phyloP scores from a whole-genome alignment of 208 protist species.

The Acanthamoeba rhysodes region DNA sequence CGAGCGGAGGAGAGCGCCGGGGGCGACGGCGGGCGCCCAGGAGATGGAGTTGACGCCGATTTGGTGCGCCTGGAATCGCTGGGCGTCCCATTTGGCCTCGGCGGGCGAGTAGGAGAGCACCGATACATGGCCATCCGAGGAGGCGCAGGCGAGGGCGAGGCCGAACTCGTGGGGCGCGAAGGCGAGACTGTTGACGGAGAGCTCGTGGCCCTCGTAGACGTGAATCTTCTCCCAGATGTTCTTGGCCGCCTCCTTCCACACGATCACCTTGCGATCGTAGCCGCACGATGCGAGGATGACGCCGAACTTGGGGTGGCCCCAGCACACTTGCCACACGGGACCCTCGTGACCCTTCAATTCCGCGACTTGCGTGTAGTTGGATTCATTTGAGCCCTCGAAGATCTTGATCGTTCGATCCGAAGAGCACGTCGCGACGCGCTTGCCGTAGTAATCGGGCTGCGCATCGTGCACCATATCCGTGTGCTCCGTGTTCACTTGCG shows the following conservation, averaged over 20 bases:
- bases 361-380: conserved; percentile 40
- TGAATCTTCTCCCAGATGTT: conserved; percentile 87
- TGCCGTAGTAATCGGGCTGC: conserved; percentile 98
- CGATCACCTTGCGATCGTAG: conserved; percentile 98
- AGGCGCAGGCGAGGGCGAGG: conserved; percentile 89
- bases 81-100: conserved; percentile 92
- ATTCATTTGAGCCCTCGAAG: conserved; percentile 91
- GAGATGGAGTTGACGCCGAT: conserved; percentile 90
- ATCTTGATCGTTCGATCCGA: conserved; percentile 98
- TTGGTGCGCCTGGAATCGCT: conserved; percentile 87
- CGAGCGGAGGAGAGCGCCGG: conserved; percentile 74
- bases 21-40: conserved; percentile 88
- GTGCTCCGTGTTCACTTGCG: conserved; percentile 48
- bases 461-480: conserved; percentile 94
- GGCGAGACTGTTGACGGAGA: conserved; percentile 90
- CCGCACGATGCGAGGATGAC: conserved; percentile 96
- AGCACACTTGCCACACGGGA: conserved; percentile 98
- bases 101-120: conserved; percentile 83
- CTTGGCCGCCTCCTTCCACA: conserved; percentile 94
- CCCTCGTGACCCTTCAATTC: conserved; percentile 94
- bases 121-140: conserved; percentile 89
- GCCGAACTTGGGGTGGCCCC: conserved; percentile 99
- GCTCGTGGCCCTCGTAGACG: conserved; percentile 86
- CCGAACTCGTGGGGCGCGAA: conserved; percentile 91
- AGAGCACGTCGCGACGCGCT: conserved; percentile 98